Evolutionary conservation across 2,329 filamentous ascomycete species (phyloP).

Genomic region (Dendryphion nanum): DNA sequence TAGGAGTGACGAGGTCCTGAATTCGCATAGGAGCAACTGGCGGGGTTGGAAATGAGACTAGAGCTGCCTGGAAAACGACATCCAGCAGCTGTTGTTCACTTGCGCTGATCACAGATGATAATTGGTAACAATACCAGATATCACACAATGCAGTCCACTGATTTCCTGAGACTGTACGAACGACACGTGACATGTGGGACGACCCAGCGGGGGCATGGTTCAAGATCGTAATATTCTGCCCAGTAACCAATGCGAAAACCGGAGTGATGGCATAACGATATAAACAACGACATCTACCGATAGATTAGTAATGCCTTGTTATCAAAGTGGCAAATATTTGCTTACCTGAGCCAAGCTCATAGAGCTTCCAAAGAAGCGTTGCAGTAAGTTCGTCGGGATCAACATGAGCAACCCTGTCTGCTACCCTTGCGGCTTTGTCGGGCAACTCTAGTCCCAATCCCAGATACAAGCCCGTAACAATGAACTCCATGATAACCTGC

Average conservation of each 20-base stretch:
- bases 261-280: slow-evolving; percentile 30
- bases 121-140: no score
- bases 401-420: slow-evolving; percentile 21
- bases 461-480: slow-evolving; percentile 33
- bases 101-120: no score
- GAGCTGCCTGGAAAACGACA: no score
- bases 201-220: no score
- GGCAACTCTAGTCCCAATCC: slow-evolving; percentile 30
- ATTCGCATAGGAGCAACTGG: no score
- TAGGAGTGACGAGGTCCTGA: no score
- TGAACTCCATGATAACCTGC: slow-evolving; percentile 38
- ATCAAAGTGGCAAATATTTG: background rate
- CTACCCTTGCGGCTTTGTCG: slow-evolving; percentile 28
- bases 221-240: slow-evolving; percentile 27
- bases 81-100: no score
- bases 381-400: slow-evolving; percentile 27
- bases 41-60: no score
- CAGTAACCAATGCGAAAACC: slow-evolving; percentile 34
- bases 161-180: no score
- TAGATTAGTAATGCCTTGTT: background rate
- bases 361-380: slow-evolving; percentile 33
- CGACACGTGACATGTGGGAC: no score
- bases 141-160: no score
- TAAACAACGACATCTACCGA: slow-evolving; percentile 25
- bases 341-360: slow-evolving; percentile 16